Evolutionary conservation across 2,329 filamentous ascomycete genomes (phyloP).

Genomic region (Aureobasidium sp.): DNA sequence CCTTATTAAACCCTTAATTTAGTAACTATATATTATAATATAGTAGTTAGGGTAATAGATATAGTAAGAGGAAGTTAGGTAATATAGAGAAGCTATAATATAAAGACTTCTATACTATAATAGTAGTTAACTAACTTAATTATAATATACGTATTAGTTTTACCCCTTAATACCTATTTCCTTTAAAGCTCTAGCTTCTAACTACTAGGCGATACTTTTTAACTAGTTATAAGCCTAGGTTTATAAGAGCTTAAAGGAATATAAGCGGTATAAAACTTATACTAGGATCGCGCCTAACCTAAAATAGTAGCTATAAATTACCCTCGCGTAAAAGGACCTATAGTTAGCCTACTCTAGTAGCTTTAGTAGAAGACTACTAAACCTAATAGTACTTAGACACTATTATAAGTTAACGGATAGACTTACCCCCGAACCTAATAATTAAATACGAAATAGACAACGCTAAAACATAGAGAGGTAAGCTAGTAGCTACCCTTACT

Average conservation of each 20-base stretch:
- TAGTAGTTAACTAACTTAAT: slow-evolving; percentile 9
- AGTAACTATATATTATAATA: too few relatives aligned
- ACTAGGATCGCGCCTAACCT: background rate
- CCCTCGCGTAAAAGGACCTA: background rate
- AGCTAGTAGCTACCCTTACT: background rate
- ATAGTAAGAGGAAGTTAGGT: slow-evolving; percentile 2
- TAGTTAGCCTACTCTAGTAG: background rate
- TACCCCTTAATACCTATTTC: background rate
- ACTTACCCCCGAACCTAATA: background rate
- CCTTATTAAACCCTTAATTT: too few relatives aligned
- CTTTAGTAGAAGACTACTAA: background rate
- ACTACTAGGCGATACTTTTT: background rate
- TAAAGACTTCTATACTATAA: background rate
- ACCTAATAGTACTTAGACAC: background rate
- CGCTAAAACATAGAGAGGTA: too few relatives aligned
- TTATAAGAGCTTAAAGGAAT: background rate
- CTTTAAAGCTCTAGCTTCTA: background rate
- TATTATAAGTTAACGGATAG: background rate
- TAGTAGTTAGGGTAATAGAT: background rate
- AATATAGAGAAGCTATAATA: background rate
- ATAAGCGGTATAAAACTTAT: background rate
- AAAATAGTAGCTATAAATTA: background rate
- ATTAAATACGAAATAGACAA: too few relatives aligned
- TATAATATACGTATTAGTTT: background rate
- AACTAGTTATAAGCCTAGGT: background rate